Base-by-base conservation (phyloP, 2,329 filamentous ascomycete species). In the Verruconis gallopava region DNA sequence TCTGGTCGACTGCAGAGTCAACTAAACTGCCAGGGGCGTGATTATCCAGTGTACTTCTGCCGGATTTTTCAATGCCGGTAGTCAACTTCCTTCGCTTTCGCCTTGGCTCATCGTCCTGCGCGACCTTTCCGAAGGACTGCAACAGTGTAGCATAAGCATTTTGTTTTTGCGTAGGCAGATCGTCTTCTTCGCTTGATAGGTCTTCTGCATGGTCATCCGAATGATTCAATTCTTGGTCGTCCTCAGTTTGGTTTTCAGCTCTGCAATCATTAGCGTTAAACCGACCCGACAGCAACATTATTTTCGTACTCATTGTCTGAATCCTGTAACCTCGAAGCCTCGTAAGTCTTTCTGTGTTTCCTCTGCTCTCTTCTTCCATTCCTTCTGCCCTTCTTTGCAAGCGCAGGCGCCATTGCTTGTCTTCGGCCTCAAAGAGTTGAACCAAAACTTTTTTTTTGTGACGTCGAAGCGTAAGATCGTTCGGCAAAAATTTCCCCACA, bases 91-190 rank as follows among this genome's bases (percentile, higher is more conserved):
- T 63, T 51, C 66, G 69, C 53, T 69, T 78, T 15, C 61, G 62
- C 38, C 61, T 62, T 4, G 68, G 69, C 22, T 64, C 65, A 15
- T 60, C 60, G 3, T 58, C 49, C 11, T 61, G 57, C 13, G 57
- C 54, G 13, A 55, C 51, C 40, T 65, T 52, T 43, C 68, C 64
- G 17, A 79, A 64, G 2, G 75, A 64, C 47, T 74, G 67, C 13
- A 80, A 59, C 13, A 80, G 60, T 37, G 67, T 60, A 43, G 68
- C 72, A 53, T 79, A 80, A 6, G 73, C 39, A 14, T 45, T 37
- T 25, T 30, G 30, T 18, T 19, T 44, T n/a, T n/a, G 14, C 13
- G 33, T 20, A 14, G 28, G 37, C 33, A 52, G 50, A 4, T 51
- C 51, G 5, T 56, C 21, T 58, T 62, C 44, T 49, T 57, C 3